Evolutionary conservation across 345 rosid genomes (phyloP), one percentile per base, ranked within the genome.

Genomic region (Eutrema heterophyllum): DNA sequence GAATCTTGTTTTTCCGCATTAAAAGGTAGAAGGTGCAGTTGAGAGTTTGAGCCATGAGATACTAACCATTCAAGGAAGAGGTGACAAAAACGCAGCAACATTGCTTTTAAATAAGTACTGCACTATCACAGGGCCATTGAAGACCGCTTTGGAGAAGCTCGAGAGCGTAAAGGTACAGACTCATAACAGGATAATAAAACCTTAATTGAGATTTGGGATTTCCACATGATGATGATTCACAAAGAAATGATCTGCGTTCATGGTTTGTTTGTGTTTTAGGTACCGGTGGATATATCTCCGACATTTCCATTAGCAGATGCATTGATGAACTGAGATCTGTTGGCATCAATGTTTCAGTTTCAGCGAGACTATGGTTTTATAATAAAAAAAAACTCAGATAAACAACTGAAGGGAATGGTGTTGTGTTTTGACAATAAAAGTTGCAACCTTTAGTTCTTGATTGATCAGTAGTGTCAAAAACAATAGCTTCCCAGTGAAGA

Each of bases 41-140:
- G 92, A 91, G 82, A 88, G 96, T 83, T 80, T 93, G 80, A 84
- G 97, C 80, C 83, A 82, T 66, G 92, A 88, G 79, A 82, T 90
- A 73, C 88, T 93, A 51, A 90, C 93, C 6, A 84, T 88, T 67
- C 97, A 90, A 67, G 98, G 97, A 63, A 83, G 78, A 78, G 98
- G 93, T 65, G 97, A 90, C 81, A 93, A 90, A 78, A 81, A 27
- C 30, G 93, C 90, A 72, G 94, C 97, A 70, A 79, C 68, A 21
- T 76, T 65, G 50, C 98, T 90, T 50, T 73, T 89, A 16, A 39
- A 89, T 40, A 87, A 81, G 66, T 90, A 93, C 75, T 86, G 87
- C 71, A 80, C 58, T 48, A 78, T 93, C 77, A 87, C 93, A 15
- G 78, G 77, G 6, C 92, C 93, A 16, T 67, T 93, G 74, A 85